These are phyloP conservation scores for Daldinia sp. DNA, from an alignment of 2,329 filamentous ascomycete species.

Conservation along the genomic window DNA sequence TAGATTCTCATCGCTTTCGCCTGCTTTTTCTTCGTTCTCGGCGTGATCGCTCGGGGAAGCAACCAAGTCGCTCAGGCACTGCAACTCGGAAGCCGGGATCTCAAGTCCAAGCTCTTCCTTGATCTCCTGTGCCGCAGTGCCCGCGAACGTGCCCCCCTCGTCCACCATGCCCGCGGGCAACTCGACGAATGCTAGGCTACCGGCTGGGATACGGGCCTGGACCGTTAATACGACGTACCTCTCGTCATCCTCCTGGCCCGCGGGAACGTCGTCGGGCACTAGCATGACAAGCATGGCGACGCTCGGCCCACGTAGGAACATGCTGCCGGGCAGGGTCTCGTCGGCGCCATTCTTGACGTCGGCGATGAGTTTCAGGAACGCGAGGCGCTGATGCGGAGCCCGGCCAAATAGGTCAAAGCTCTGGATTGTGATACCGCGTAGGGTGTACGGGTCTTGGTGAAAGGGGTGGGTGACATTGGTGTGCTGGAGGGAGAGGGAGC, in stretches of 20 bases:
- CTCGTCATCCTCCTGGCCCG: constrained; percentile 47
- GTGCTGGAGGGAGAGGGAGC: constrained; percentile 57
- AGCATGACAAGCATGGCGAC: constrained; percentile 68
- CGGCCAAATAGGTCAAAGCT: constrained; percentile 61
- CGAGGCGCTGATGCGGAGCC: constrained; percentile 54
- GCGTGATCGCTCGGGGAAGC: background rate
- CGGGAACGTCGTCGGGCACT: constrained; percentile 58
- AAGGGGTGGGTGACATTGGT: constrained; percentile 57
- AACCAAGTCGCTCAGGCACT: constrained; percentile 59
- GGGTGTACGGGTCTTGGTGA: constrained; percentile 60
- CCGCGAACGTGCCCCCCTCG: constrained; percentile 61
- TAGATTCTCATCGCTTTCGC: constrained; percentile 46
- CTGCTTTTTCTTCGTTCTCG: background rate
- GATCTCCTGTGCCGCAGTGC: constrained; percentile 67
- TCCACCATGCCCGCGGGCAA: constrained; percentile 68
- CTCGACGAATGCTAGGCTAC: constrained; percentile 63
- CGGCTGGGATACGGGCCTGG: constrained; percentile 65
- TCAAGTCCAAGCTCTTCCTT: constrained; percentile 66
- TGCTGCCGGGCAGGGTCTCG: constrained; percentile 60
- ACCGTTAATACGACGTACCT: constrained; percentile 66
- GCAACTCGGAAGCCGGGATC: constrained; percentile 58
- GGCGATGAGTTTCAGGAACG: constrained; percentile 65
- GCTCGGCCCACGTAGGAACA: constrained; percentile 67
- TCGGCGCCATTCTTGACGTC: constrained; percentile 56
- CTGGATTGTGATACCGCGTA: constrained; percentile 61